phyloP scores from a whole-genome alignment of 1,139 yeast species.

The Spencermartinsiella ligniputridi region DNA sequence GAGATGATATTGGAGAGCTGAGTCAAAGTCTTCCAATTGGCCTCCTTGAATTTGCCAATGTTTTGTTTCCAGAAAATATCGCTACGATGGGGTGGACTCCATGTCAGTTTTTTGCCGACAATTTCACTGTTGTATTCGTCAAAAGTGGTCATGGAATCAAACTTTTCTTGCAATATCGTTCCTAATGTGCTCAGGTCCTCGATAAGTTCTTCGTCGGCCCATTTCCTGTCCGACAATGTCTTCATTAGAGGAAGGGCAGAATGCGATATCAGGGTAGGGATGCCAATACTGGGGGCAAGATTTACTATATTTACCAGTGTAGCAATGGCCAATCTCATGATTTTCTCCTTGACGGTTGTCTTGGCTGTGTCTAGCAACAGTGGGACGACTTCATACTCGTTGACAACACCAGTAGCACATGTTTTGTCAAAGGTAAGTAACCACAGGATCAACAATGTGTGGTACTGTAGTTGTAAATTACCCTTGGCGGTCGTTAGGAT shows the following conservation, averaged over 20 bases:
- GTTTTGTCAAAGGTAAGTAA: conserved; percentile 65
- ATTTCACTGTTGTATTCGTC: conserved; percentile 89
- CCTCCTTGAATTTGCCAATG: conserved; percentile 66
- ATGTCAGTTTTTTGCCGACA: conserved; percentile 67
- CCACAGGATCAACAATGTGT: conserved; percentile 77
- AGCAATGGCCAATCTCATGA: conserved; percentile 76
- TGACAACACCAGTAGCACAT: conserved; percentile 50
- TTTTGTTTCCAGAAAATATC: conserved; percentile 89
- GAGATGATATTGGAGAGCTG: conserved; percentile 41
- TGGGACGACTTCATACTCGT: conserved; percentile 43
- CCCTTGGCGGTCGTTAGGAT: conserved; percentile 53
- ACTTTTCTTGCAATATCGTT: conserved; percentile 62
- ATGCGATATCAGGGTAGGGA: conserved; percentile 69
- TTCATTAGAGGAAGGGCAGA: conserved; percentile 68
- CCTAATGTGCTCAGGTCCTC: conserved; percentile 60
- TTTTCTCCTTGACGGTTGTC: conserved; percentile 85
- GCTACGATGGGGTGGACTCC: conserved; percentile 93
- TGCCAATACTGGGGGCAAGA: conserved; percentile 39
- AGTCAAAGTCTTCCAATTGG: conserved; percentile 68
- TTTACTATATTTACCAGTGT: conserved; percentile 48
- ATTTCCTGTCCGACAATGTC: conserved; percentile 76
- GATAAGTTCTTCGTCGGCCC: conserved; percentile 91
- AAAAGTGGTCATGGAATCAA: conserved; percentile 77
- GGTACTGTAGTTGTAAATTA: conserved; percentile 74
- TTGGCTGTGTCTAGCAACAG: conserved; percentile 63